A percentile compares a stretch with the other conserved stretches of the same genome.
These are phyloP conservation scores for Ampelomyces quisqualis DNA, from an alignment of 2,329 filamentous ascomycete species.

Conservation along the genomic window DNA sequence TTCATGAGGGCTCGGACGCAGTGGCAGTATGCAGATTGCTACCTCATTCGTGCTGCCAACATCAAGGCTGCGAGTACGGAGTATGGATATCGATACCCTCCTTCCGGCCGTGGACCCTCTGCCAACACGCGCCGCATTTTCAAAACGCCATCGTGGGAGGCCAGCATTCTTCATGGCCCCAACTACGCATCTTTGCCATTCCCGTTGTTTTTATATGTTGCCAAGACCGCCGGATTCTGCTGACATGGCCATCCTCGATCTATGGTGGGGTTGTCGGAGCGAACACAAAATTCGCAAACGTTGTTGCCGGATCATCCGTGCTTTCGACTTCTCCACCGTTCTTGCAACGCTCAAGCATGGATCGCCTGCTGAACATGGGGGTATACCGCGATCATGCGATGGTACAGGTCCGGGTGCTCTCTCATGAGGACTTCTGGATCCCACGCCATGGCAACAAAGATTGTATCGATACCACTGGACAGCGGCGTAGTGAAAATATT, in stretches of 20 bases:
- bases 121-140: constrained; percentile 4
- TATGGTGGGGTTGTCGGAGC: neutral
- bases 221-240: constrained; percentile 24
- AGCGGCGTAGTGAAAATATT: constrained; percentile 88
- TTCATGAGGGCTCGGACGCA: constrained; percentile 1
- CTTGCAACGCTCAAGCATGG: constrained; percentile 57
- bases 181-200: constrained; percentile 15
- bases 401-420: constrained; percentile 80
- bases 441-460: constrained; percentile 78
- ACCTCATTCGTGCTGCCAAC: constrained; percentile 19
- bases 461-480: constrained; percentile 83
- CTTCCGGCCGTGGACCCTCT: constrained; percentile 34
- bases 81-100: too few species aligned
- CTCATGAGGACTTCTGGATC: constrained; percentile 71
- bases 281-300: constrained; percentile 7
- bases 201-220: constrained; percentile 24
- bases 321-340: too few species aligned
- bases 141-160: constrained; percentile 5
- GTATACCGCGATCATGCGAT: constrained; percentile 76
- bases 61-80: too few species aligned
- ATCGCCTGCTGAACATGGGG: constrained; percentile 80
- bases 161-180: constrained; percentile 25
- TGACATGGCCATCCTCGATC: constrained; percentile 15
- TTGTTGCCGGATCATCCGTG: too few species aligned
- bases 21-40: constrained; percentile 23